phyloP scores from a whole-genome alignment of 371 early-diverging fungal genomes.

The Mucor piriformis region DNA sequence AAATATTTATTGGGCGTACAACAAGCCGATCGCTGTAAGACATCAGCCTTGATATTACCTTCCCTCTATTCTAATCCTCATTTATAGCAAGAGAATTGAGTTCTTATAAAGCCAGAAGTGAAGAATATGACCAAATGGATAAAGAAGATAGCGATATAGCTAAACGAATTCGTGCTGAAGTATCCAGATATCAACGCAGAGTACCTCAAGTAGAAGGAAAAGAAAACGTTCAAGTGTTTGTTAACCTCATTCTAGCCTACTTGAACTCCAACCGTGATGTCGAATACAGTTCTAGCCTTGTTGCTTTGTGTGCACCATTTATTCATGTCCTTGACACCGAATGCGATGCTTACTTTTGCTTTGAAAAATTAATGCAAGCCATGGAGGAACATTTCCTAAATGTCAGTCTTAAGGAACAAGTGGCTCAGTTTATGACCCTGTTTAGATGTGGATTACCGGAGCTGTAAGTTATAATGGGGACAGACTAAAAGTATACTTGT shows the following conservation, averaged over 20 bases:
- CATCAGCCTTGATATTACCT: background rate
- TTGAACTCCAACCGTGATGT: conserved; percentile 75
- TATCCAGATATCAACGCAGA: conserved; percentile 73
- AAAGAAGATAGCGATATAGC: conserved; percentile 75
- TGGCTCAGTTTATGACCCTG: conserved; percentile 82
- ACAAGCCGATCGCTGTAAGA: conserved; percentile 83
- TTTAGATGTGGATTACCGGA: conserved; percentile 80
- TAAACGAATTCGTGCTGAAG: conserved; percentile 88
- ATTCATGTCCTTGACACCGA: conserved; percentile 74
- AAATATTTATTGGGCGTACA: conserved; percentile 87
- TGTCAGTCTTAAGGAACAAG: conserved; percentile 64
- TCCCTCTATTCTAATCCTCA: background rate
- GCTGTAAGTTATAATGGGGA: conserved; percentile 38
- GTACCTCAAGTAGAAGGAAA: conserved; percentile 37
- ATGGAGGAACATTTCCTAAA: conserved; percentile 66
- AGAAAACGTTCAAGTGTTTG: conserved; percentile 58
- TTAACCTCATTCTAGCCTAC: conserved; percentile 84
- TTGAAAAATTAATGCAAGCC: conserved; percentile 71
- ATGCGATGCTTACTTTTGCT: conserved; percentile 82
- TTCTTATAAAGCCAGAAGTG: conserved; percentile 64
- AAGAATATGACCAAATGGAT: conserved; percentile 77
- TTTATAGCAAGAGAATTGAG: conserved; percentile 73
- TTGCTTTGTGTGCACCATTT: conserved; percentile 86
- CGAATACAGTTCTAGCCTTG: conserved; percentile 79
- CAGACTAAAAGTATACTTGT: too few relatives aligned